Base-by-base conservation (phyloP, 1,284 basidiomycete genomes). In the Pulveroboletus sp. region DNA sequence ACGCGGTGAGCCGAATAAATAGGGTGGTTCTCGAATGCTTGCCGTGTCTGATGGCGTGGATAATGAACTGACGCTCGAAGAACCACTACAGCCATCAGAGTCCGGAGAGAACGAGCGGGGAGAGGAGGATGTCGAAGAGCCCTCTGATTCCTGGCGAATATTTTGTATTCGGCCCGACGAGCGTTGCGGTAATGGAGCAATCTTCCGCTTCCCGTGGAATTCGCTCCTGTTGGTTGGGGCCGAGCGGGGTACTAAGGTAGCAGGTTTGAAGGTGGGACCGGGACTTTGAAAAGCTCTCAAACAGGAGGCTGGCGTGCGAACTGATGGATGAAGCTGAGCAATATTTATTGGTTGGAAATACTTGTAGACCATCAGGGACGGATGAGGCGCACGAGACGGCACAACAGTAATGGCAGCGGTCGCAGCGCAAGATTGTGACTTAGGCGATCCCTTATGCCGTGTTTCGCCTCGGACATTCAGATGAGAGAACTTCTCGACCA, bases 301-400 rank as follows among this genome's bases (percentile, higher is more conserved):
- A 24, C 24, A 10, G 16, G 50, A 44, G 17, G 33, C 3, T 4
- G 46, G 32, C 6, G 52, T 53, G 4, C 61, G 40, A 33, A 51
- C 24, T 2, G 46, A 19, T 24, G 54, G 41, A 7, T 6, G n/a
- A 40, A 26, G 45, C 8, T 36, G 48, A 26, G 37, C 9, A 10
- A 43, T 24, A 9, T 32, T 48, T 16, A 7, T 36, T n/a, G 54
- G 33, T 24, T 29, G 56, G 37, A 1, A 12, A 21, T 55, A 53
- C 17, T 33, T 24, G 44, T 6, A 1, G 9, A 32, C 16, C 9
- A 66, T 24, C n/a, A 52, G 2, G 3, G 66, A 60, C 8, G 66
- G 59, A 19, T 68, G 63, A 15, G 63, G 64, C 24, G 66, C 66
- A 37, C 33, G 47, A n/a, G 56, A 39, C 0, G 55, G 64, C 56